Evolutionary conservation across 2,329 filamentous ascomycete species (phyloP).

Genomic region (Fusarium marasasianum): DNA sequence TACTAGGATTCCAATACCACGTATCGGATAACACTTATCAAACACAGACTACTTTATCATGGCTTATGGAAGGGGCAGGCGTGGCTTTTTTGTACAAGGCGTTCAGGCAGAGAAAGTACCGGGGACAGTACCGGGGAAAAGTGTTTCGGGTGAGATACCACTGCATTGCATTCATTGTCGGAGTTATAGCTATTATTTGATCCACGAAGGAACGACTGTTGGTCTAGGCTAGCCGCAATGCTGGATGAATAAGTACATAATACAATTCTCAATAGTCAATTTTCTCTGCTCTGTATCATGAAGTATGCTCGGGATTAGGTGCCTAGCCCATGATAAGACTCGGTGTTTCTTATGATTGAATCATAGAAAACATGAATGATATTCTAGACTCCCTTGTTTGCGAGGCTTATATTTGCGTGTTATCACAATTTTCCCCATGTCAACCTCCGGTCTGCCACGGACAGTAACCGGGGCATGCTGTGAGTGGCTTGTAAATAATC

Average conservation of each 20-base stretch:
- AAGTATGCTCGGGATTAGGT: neutral
- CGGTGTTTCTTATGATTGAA: neutral
- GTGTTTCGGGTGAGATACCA: conserved; percentile 41
- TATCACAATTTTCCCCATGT: neutral
- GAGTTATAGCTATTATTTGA: conserved; percentile 27
- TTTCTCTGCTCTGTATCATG: neutral
- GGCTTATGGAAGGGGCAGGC: conserved; percentile 5
- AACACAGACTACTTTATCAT: conserved; percentile 1
- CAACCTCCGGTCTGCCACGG: neutral
- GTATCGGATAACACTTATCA: neutral
- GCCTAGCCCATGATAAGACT: neutral
- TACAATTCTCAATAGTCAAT: neutral
- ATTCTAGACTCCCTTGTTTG: neutral
- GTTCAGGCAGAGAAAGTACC: conserved; percentile 22
- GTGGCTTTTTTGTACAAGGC: conserved; percentile 19
- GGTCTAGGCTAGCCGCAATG: neutral
- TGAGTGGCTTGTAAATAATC: neutral
- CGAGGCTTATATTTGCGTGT: neutral
- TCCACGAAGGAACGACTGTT: conserved; percentile 3
- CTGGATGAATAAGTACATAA: conserved; percentile 9
- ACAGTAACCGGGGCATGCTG: neutral
- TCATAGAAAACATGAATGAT: neutral
- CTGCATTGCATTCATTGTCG: conserved; percentile 29
- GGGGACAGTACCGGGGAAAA: conserved; percentile 9
- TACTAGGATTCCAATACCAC: conserved; percentile 43